These are phyloP conservation scores for Discostella stelligera DNA, from an alignment of 352 stramenopile genomes.

Conservation along the genomic window DNA sequence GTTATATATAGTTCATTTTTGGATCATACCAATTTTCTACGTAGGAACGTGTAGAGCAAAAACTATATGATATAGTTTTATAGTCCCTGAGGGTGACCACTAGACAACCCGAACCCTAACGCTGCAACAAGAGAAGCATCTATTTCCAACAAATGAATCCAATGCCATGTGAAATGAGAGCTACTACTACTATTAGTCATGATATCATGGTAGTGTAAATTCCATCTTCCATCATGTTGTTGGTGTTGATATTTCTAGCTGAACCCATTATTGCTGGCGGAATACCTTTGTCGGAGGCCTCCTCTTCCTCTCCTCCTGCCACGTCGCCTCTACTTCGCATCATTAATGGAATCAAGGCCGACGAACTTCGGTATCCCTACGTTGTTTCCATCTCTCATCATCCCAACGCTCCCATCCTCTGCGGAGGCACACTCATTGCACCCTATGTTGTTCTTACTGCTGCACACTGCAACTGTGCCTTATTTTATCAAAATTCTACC, in stretches of 20 bases:
- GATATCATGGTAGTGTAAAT: no score
- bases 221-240: no score
- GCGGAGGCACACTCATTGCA: conserved; percentile 37
- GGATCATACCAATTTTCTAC: background rate
- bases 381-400: conserved; percentile 39
- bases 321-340: conserved; percentile 2
- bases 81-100: background rate
- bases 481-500: background rate
- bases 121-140: no score
- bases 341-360: conserved; percentile 25
- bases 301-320: background rate
- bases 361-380: conserved; percentile 24
- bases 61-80: background rate
- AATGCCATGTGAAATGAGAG: no score
- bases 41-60: background rate
- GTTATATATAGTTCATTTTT: background rate
- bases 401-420: conserved; percentile 27
- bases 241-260: no score
- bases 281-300: background rate
- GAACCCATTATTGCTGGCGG: background rate
- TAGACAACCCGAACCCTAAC: background rate
- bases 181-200: no score
- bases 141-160: no score
- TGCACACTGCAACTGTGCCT: conserved; percentile 27
- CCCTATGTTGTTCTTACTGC: conserved; percentile 42